A percentile compares a stretch with the other conserved stretches of the same genome.
Evolutionary conservation across 768 basidiomycete species (phyloP).

Genomic region (Hebeloma cylindrosporum): DNA sequence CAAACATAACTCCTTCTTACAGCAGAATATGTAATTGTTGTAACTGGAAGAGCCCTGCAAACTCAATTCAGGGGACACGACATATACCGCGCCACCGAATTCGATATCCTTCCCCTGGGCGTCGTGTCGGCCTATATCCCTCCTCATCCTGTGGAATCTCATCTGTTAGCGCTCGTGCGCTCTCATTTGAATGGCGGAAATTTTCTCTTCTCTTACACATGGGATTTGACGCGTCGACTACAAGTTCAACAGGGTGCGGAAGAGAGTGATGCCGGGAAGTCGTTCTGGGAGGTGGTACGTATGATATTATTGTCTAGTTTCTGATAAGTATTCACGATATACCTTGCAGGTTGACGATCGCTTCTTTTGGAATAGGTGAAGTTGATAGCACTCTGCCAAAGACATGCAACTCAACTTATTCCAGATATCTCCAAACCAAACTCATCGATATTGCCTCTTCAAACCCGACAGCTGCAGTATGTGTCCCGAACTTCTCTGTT

Average conservation of each 20-base stretch:
- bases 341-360: constrained; percentile 80
- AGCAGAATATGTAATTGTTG: constrained; percentile 94
- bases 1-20: constrained; percentile 6
- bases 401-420: background rate
- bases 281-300: constrained; percentile 79
- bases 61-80: constrained; percentile 83
- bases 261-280: constrained; percentile 49
- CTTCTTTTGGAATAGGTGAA: constrained; percentile 96
- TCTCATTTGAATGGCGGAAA: constrained; percentile 78
- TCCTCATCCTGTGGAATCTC: constrained; percentile 84
- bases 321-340: background rate
- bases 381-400: constrained; percentile 1
- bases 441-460: constrained; percentile 52
- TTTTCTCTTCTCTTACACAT: constrained; percentile 89
- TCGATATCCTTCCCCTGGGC: constrained; percentile 85
- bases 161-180: constrained; percentile 82
- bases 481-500: constrained; percentile 26
- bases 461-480: constrained; percentile 51
- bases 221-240: constrained; percentile 84
- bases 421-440: constrained; percentile 55
- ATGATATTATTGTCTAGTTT: background rate
- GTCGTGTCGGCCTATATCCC: constrained; percentile 64
- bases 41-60: constrained; percentile 79
- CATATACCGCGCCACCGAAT: constrained; percentile 87
- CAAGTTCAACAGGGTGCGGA: constrained; percentile 75